Percentiles rank a stretch among this genome's conserved stretches.
Evolutionary conservation across 108 stramenopile species (phyloP).

Genomic region (Skeletonema potamos): DNA sequence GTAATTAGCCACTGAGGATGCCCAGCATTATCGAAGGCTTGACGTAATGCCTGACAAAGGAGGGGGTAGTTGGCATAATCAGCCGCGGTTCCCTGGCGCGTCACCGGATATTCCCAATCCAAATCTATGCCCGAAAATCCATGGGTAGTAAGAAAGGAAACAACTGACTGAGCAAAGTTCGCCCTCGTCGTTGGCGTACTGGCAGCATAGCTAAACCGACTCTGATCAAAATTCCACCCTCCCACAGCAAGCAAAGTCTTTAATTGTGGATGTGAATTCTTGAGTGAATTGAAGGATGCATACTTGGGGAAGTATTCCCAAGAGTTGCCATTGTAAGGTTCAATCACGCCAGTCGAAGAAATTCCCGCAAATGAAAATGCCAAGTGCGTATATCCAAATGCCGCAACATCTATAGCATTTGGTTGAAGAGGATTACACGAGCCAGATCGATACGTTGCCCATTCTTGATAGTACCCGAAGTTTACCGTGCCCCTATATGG

Average conservation of each 20-base stretch:
- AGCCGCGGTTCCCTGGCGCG: constrained; percentile 18
- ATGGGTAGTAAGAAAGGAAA: constrained; percentile 9
- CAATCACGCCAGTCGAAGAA: background rate
- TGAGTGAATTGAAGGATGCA: constrained; percentile 22
- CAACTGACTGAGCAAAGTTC: constrained; percentile 30
- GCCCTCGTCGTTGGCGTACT: constrained; percentile 18
- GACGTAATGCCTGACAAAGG: constrained; percentile 21
- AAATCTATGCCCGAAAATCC: constrained; percentile 43
- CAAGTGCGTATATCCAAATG: constrained; percentile 37
- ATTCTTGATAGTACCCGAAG: constrained; percentile 42
- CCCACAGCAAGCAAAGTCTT: constrained; percentile 44
- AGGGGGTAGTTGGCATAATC: constrained; percentile 43
- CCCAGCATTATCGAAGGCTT: constrained; percentile 19
- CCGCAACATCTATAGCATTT: constrained; percentile 15
- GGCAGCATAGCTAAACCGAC: constrained; percentile 16
- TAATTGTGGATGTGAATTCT: constrained; percentile 14
- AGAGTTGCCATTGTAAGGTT: constrained; percentile 23
- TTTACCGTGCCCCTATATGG: constrained; percentile 23
- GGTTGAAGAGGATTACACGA: constrained; percentile 29
- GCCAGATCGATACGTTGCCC: constrained; percentile 30
- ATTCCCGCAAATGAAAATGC: constrained; percentile 36
- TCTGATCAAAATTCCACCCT: constrained; percentile 38
- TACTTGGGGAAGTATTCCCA: constrained; percentile 5
- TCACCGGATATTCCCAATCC: constrained; percentile 27
- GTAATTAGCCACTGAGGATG: constrained; percentile 36